A percentile compares a stretch with the other conserved stretches of the same genome.
Conservation (phyloP, 768 basidiomycete genomes). For the Suillus subalutaceus region DNA sequence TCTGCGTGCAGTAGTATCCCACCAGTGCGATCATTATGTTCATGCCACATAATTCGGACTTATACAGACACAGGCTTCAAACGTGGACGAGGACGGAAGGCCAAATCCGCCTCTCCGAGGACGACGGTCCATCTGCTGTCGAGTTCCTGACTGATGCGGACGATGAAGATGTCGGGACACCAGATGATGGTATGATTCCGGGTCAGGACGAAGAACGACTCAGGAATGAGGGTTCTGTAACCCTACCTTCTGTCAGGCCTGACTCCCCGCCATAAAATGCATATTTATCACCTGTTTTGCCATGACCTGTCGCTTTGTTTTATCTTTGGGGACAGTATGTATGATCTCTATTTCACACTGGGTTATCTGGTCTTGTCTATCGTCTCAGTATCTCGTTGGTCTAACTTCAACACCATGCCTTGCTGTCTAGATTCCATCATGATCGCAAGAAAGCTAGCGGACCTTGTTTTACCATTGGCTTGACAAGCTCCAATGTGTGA, state of each 20-base stretch:
- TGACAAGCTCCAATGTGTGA: not conserved
- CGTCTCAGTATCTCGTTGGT: not conserved
- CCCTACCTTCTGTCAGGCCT: not conserved
- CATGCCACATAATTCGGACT: constrained; percentile 1
- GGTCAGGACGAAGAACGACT: constrained; percentile 18
- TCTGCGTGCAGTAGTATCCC: constrained; percentile 60
- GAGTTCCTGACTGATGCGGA: constrained; percentile 66
- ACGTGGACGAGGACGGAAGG: constrained; percentile 58
- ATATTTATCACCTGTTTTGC: not conserved
- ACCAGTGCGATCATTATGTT: constrained; percentile 44
- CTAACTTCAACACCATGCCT: not conserved
- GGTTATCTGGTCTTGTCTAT: not conserved
- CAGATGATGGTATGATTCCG: constrained; percentile 29
- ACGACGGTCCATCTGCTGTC: constrained; percentile 71
- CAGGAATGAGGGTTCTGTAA: not conserved
- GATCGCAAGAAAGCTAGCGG: not conserved
- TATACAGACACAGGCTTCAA: constrained; percentile 48
- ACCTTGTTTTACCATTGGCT: not conserved
- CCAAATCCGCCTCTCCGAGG: constrained; percentile 65
- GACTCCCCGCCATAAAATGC: constrained; percentile 2
- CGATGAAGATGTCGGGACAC: constrained; percentile 50
- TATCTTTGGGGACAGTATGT: not conserved
- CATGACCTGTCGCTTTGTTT: not conserved
- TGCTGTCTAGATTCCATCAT: not conserved
- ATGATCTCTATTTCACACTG: not conserved